Evolutionary conservation across 2,329 filamentous ascomycete genomes (phyloP).

Genomic region (Capronia americana): DNA sequence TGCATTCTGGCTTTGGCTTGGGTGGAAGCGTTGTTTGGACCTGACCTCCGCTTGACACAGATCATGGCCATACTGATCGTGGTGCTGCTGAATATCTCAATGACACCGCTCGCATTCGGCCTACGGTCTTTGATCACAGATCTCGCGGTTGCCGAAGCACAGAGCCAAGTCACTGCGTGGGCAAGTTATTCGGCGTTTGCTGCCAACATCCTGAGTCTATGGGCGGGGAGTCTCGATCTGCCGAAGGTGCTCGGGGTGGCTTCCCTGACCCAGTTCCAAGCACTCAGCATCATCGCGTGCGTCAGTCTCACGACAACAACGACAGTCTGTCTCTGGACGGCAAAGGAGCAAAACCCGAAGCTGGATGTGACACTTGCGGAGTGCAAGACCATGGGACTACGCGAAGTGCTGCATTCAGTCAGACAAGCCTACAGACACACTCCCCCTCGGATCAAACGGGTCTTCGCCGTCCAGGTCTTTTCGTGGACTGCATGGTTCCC

Average conservation of each 20-base stretch:
- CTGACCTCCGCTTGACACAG: background rate
- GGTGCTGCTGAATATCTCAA: slow-evolving; percentile 9
- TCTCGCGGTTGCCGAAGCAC: slow-evolving; percentile 7
- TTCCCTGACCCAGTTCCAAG: slow-evolving; percentile 5
- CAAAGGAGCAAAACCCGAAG: background rate
- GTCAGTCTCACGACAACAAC: background rate
- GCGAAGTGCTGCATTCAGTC: background rate
- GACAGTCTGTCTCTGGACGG: background rate
- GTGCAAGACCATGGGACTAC: background rate
- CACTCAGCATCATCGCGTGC: background rate
- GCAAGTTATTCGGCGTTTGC: slow-evolving; percentile 3
- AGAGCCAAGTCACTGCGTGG: slow-evolving; percentile 5
- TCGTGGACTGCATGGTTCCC: slow-evolving; percentile 4
- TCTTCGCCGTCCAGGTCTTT: slow-evolving; percentile 4
- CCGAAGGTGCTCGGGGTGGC: background rate
- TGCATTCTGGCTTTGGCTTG: slow-evolving; percentile 8
- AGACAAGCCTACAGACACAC: background rate
- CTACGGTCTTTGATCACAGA: slow-evolving; percentile 8
- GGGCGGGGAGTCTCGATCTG: slow-evolving; percentile 6
- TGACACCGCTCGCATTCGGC: slow-evolving; percentile 11
- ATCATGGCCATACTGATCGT: background rate
- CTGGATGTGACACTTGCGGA: background rate
- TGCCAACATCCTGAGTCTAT: slow-evolving; percentile 5
- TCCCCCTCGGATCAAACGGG: background rate
- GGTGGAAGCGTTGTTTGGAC: background rate